Base-by-base conservation (phyloP, 2,329 filamentous ascomycete genomes). In the Teratosphaeria pseudoeucalypti region DNA sequence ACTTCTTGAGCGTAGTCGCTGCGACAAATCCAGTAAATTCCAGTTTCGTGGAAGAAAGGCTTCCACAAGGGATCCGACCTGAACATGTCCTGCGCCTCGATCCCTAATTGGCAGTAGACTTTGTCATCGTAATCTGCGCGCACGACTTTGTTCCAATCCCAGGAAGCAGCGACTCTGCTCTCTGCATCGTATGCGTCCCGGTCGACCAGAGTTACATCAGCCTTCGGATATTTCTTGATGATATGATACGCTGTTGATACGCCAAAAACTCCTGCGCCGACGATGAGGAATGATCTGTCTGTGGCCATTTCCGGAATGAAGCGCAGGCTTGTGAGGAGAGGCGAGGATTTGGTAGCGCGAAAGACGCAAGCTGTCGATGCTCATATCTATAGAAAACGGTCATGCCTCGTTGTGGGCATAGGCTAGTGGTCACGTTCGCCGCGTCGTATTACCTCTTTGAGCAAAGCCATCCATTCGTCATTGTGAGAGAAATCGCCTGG, bases 81-180 rank as follows among this genome's bases (percentile, higher is more conserved):
- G 77, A 85, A 89, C 0, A 82, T 72, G 57, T 84, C 80, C 66
- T 86, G 83, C 0, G 86, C 83, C 72, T 89, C 85, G 32, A 88
- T 77, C 0, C 82, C 86, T 23, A 89, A 77, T 56, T 79, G 72
- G 71, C 82, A 84, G 75, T 89, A 89, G 16, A 84, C 71, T 1
- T 82, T 73, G 65, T 86, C 83, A 58, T 82, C 78, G 73, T 89
- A 89, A 71, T 89, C 86, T 55, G 85, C 83, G 59, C 86, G 83
- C 16, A 89, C 79, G 32, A 87, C 84, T 72, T 88, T 89, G 75
- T 87, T 89, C 80, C 85, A 85, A 73, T 90, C 86, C 77, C 83
- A 86, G 0, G 86, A 88, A 0, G 86, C 86, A 34, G 85, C 85
- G 34, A 76, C 68, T 43, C 69, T 67, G 37, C 60, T 65, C 58